Evolutionary conservation across 495 filamentous ascomycete genomes (phyloP).

Genomic region (Pyronema domesticum): DNA sequence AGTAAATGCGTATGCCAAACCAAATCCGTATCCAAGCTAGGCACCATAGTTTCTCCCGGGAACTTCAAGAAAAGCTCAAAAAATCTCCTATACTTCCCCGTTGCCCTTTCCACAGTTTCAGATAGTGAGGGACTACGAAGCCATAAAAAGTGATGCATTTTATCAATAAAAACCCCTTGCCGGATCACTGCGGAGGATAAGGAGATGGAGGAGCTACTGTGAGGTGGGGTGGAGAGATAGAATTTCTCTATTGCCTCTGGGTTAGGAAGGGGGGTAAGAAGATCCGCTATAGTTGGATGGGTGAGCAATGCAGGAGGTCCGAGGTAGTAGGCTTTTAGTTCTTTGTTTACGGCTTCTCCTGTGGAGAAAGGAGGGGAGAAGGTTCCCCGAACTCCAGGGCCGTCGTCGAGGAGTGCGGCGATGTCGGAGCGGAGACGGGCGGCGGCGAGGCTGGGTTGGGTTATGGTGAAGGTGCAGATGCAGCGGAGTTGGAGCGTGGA

Average conservation of each 20-base stretch:
- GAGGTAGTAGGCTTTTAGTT: not conserved
- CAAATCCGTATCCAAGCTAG: conserved; percentile 75
- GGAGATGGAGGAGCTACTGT: conserved; percentile 50
- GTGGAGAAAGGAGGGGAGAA: not conserved
- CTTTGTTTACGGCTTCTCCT: not conserved
- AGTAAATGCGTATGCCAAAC: conserved; percentile 65
- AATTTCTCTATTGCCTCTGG: not conserved
- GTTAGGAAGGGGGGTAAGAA: not conserved
- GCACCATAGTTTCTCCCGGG: conserved; percentile 43
- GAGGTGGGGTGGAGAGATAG: conserved; percentile 30
- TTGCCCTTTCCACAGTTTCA: conserved; percentile 45
- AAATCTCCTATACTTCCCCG: conserved; percentile 55
- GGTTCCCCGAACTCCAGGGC: conserved; percentile 8
- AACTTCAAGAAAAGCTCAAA: conserved; percentile 43
- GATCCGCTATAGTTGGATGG: not conserved
- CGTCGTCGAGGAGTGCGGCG: conserved; percentile 25
- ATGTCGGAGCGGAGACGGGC: conserved; percentile 41
- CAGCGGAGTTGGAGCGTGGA: conserved; percentile 16
- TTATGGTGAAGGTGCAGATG: conserved; percentile 34
- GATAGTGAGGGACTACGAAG: conserved; percentile 28
- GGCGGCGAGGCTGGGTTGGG: conserved; percentile 37
- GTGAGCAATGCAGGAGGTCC: not conserved
- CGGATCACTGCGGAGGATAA: conserved; percentile 63
- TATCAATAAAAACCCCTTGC: conserved; percentile 62
- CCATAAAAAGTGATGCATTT: conserved; percentile 45